Evolutionary conservation across 768 basidiomycete species (phyloP), one percentile per base, ranked within the genome.

Genomic region (Suillus spraguei): DNA sequence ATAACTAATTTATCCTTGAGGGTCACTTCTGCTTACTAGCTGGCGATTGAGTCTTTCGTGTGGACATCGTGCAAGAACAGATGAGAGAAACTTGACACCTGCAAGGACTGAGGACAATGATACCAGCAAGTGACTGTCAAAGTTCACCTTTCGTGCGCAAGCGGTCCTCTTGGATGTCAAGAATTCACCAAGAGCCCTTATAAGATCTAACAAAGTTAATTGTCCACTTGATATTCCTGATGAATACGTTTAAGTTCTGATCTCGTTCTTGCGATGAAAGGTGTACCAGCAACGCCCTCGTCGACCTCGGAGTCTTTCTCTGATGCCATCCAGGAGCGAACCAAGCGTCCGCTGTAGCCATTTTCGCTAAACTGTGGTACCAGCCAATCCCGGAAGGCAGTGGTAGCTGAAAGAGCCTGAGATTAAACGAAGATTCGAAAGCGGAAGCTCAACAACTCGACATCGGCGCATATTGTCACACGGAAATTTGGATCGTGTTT

Each of bases 41-140:
- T 96, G 93, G 32, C 86, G 82, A 71, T 91, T 95, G 60, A 97
- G 77, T 66, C 82, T 85, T 35, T 84, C 82, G 8, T 77, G 75
- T 0, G 91, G 87, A 66, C 85, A 87, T 60, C 79, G 78, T 24
- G 75, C 79, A 46, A 99, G 77, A 11, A 96, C 83, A 17, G 85
- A 78, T 0, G 95, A 88, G 35, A 99, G 82, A 63, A 99, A 82
- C 52, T 88, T 89, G 22, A 99, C 87, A 39, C 96, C 97, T 99
- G 47, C 64, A 64, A 59, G 50, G 62, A 63, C 53, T 38, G 50
- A 55, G 55, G 35, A 32, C 20, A 65, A 60, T 35, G 46, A 59
- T 10, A 58, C 33, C 55, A 28, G 32, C 24, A 55, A 56, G 53
- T 46, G 69, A 22, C 7, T 39, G 42, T 28, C 32, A n/a, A 41